Evolutionary conservation across 495 filamentous ascomycete species (phyloP), one percentile per base, ranked within the genome.

Genomic region (Podospora australis): DNA sequence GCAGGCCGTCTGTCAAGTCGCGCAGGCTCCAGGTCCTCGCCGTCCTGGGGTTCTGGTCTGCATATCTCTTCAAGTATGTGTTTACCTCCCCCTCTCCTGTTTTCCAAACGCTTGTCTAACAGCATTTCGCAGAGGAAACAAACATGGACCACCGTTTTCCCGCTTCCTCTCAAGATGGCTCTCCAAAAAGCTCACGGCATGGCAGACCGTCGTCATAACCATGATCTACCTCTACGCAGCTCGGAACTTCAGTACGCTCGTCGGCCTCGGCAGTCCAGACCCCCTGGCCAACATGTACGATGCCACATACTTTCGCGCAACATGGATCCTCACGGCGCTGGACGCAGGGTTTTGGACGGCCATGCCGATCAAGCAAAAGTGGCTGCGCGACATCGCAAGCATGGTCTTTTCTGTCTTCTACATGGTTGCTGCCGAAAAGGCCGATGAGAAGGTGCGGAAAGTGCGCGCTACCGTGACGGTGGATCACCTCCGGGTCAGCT

Each of bases 301-400:
- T 38, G 76, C 88, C 38, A 82, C 86, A n/a, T 98, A 94, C 69
- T 98, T 96, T 68, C 83, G 94, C 39, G 94, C 92, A 58, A 97
- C 92, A 71, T 97, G 91, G 92, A 80, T 96, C 19, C 84, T 91
- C 30, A 98, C 92, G 0, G 92, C 88, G 0, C 65, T 98, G 48
- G 92, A 98, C 62, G 92, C 92, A 8, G 92, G 92, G 0, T 98
- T 96, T 65, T 98, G 92, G 92, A 95, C 89, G 0, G 94, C 92
- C 4, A 98, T 98, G 92, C 84, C 81, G 46, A 86, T 98, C 42
- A 78, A 77, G 39, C 78, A 73, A 45, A 90, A 88, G 56, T 89
- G 86, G 84, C 60, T 94, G 14, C 75, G 88, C 20, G 90, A 97
- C 62, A 58, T 95, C 13, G 78, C 82, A 3, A 89, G 85, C 51